These are phyloP conservation scores for Hypomontagnella submonticulosa DNA, from an alignment of 495 filamentous ascomycete species.

Conservation along the genomic window DNA sequence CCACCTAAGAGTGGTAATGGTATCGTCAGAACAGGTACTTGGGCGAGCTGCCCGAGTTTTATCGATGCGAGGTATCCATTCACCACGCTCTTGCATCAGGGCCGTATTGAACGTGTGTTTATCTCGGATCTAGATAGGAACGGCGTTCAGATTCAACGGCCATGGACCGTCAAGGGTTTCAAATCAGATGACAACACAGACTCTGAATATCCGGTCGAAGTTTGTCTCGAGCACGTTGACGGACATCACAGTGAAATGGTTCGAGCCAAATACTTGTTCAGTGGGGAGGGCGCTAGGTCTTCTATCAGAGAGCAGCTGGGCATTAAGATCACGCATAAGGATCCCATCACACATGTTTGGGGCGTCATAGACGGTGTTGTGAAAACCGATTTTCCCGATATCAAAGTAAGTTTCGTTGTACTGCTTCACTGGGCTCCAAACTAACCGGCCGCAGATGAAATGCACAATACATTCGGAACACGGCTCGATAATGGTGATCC, in stretches of 20 bases:
- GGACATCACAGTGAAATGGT: conserved; percentile 69
- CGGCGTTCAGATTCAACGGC: conserved; percentile 66
- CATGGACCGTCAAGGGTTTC: conserved; percentile 71
- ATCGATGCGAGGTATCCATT: conserved; percentile 82
- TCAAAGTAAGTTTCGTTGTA: conserved; percentile 58
- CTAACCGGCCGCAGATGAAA: conserved; percentile 74
- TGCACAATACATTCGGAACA: conserved; percentile 78
- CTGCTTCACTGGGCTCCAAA: conserved; percentile 17
- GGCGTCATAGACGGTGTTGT: conserved; percentile 82
- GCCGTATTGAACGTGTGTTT: conserved; percentile 77
- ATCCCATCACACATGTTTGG: conserved; percentile 76
- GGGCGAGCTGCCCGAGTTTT: conserved; percentile 76
- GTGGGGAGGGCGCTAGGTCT: conserved; percentile 70
- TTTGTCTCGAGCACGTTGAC: conserved; percentile 79
- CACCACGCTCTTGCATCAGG: conserved; percentile 79
- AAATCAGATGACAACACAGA: conserved; percentile 64
- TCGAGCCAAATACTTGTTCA: conserved; percentile 68
- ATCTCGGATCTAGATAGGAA: conserved; percentile 72
- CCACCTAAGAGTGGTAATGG: conserved; percentile 65
- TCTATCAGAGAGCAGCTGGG: conserved; percentile 69
- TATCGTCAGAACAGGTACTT: conserved; percentile 75
- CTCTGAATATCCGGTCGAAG: conserved; percentile 72
- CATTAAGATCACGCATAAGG: conserved; percentile 69
- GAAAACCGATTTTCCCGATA: conserved; percentile 79
- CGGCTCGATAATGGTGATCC: conserved; percentile 81